Evolutionary conservation across 495 filamentous ascomycete species (phyloP).

Genomic region (Penicillium argentinense): DNA sequence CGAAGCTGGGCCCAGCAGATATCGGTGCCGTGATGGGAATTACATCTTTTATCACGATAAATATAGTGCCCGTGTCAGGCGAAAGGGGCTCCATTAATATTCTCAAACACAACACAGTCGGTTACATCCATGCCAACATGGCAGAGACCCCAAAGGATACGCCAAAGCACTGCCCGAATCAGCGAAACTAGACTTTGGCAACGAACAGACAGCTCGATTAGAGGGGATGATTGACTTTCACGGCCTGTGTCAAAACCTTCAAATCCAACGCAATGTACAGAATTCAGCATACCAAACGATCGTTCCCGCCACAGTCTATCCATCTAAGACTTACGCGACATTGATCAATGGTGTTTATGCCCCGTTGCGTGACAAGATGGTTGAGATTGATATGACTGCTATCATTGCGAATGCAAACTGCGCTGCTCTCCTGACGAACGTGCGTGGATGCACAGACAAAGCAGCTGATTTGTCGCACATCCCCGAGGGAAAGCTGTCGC

Average conservation of each 20-base stretch:
- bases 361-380: not conserved
- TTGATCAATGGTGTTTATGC: not conserved
- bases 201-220: slow-evolving; percentile 8
- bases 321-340: not conserved
- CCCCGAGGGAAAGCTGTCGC: not conserved
- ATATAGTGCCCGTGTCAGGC: slow-evolving; percentile 1
- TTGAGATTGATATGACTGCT: slow-evolving; percentile 1
- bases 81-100: slow-evolving; percentile 10
- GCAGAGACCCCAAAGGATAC: not conserved
- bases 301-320: not conserved
- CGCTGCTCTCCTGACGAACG: slow-evolving; percentile 1
- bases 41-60: slow-evolving; percentile 5
- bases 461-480: not conserved
- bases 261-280: not conserved
- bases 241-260: not conserved
- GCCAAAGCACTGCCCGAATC: not conserved
- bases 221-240: slow-evolving; percentile 6
- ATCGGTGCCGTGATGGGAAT: slow-evolving; percentile 4
- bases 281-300: not conserved
- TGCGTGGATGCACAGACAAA: not conserved
- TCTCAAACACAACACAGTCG: slow-evolving; percentile 2
- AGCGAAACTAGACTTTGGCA: not conserved
- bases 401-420: slow-evolving; percentile 7
- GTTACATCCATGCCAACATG: slow-evolving; percentile 1
- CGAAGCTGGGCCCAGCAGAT: slow-evolving; percentile 4